Evolutionary conservation across 208 protist species (phyloP).

Genomic region (Blastocrithidia nonstop): DNA sequence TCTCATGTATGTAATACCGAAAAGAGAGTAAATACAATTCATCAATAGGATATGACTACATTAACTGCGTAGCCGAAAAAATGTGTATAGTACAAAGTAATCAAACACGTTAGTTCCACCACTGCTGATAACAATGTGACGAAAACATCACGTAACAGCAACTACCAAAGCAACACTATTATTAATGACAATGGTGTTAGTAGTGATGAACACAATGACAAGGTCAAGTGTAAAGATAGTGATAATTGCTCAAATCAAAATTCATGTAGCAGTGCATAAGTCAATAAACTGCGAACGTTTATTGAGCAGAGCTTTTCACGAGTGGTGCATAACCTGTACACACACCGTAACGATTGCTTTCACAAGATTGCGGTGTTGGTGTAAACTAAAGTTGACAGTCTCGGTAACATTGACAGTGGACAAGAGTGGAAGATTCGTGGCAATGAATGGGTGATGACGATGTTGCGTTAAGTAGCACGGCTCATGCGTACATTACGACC

Average conservation of each 20-base stretch:
- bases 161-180: not conserved
- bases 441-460: conserved; percentile 81
- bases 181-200: no score
- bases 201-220: no score
- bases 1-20: no score
- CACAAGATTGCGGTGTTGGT: conserved; percentile 50
- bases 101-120: no score
- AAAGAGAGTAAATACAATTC: no score
- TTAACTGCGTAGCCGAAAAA: no score
- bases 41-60: no score
- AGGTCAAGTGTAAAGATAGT: no score
- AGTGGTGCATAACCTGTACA: conserved; percentile 25
- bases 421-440: conserved; percentile 32
- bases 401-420: conserved; percentile 17
- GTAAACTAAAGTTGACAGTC: conserved; percentile 43
- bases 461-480: conserved; percentile 70
- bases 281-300: conserved; percentile 12
- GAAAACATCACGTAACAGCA: not conserved
- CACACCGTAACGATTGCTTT: conserved; percentile 54
- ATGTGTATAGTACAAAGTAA: no score
- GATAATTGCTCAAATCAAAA: no score
- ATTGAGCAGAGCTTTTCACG: conserved; percentile 42
- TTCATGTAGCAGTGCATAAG: no score
- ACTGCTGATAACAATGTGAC: not conserved
- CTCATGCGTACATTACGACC: conserved; percentile 47